Evolutionary conservation across 768 basidiomycete species (phyloP), one percentile per base, ranked within the genome.

Genomic region (Lactarius evosmus): DNA sequence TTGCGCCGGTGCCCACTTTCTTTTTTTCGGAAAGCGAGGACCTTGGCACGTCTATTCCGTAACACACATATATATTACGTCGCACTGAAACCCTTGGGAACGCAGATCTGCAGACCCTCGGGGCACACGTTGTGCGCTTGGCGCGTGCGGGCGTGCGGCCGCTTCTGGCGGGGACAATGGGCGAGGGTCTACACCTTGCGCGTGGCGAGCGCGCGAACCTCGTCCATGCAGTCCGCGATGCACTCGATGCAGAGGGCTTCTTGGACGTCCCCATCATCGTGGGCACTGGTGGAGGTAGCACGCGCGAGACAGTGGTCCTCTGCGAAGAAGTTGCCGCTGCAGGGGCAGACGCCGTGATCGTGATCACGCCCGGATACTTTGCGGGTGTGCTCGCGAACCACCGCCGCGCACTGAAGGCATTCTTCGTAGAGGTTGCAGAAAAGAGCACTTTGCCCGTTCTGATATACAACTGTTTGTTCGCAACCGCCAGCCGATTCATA

Each of bases 351-450:
- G 89, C 84, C 69, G 83, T 82, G 40, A 93, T 96, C 69, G 89
- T 92, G 66, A 95, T 96, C 72, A 79, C 86, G 25, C 88, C 89
- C 69, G 92, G 93, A 56, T 95, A 94, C 78, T 97, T 87, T 71
- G 89, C 92, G 33, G 90, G 91, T 8, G 88, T 81, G 14, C 79
- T 94, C 68, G 78, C 80, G 40, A 75, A 74, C 27, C 80, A 88
- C 73, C 80, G 75, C 70, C 75, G 77, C 32, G 93, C 94, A 0
- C 78, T 95, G 69, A 92, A 92, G 76, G 81, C 81, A 0, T 95
- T 85, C 75, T 96, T 83, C 77, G 76, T 81, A 33, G 91, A 94
- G 70, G 85, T 96, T 40, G 76, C 89, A 16, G 79, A 85, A 70
- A 87, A 85, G 72, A 91, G 89, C 69, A 89, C 92, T 2, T 86